These are phyloP conservation scores for Stentor coeruleus DNA, from an alignment of 73 alveolate genomes.

Conservation along the genomic window DNA sequence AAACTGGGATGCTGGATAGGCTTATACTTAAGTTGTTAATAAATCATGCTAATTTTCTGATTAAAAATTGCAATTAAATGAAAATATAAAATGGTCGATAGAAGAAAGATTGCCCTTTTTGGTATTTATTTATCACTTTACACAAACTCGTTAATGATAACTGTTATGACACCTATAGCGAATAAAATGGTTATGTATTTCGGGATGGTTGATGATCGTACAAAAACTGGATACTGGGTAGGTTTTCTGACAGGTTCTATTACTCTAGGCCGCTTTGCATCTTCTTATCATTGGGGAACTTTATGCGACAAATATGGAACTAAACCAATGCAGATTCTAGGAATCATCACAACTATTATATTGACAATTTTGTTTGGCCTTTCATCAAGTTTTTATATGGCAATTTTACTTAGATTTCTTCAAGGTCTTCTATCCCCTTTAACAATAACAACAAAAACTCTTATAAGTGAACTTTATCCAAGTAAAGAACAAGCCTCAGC, in stretches of 20 bases:
- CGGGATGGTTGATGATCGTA: neutral
- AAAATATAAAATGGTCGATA: too few species aligned
- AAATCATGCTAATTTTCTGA: too few species aligned
- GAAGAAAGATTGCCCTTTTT: neutral
- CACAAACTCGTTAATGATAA: conserved; percentile 13
- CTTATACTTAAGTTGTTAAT: too few species aligned
- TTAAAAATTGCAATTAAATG: too few species aligned
- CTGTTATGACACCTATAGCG: neutral
- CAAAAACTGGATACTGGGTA: neutral
- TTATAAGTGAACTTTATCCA: neutral
- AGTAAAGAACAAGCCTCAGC: conserved; percentile 17
- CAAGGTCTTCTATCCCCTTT: conserved; percentile 6
- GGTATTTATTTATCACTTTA: neutral
- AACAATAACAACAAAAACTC: neutral
- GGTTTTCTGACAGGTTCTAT: neutral
- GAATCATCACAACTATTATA: neutral
- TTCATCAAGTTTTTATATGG: neutral
- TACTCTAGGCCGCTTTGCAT: neutral
- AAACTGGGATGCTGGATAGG: too few species aligned
- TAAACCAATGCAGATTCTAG: neutral
- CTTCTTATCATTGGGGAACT: conserved; percentile 1
- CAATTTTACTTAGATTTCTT: neutral
- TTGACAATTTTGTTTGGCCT: neutral
- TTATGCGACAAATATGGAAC: conserved; percentile 7
- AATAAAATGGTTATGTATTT: conserved; percentile 17